Evolutionary conservation across 169 alveolate species (phyloP), one percentile per base, ranked within the genome.

Genomic region (Babesia gibsoni): DNA sequence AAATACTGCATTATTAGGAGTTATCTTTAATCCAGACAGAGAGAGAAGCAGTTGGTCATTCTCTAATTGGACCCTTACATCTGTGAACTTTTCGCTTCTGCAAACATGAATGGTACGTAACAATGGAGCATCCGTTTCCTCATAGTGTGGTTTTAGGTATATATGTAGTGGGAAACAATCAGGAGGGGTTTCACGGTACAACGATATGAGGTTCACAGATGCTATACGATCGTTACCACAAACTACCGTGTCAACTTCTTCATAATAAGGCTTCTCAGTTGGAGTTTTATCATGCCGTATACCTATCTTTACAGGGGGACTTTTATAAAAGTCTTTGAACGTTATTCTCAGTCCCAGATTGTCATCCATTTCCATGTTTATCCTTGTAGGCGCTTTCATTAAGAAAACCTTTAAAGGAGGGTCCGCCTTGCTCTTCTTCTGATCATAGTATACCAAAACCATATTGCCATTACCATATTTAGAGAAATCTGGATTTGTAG

Each of bases 141-240:
- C 0, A 41, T 8, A 10, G 5, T 3, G 23, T 9, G 68, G 68
- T 23, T 1, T 58, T 35, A 58, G 20, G 30, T 36, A 58, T 7
- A 58, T 4, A 27, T 35, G 42, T 8, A 61, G 27, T 23, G 27
- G 1, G 30, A 43, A 42, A 0, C 22, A 16, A 9, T 33, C 72
- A 0, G 6, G 54, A 2, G 8, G 0, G 32, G 8, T 36, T 6
- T 12, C 1, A 18, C 32, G 46, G 18, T 9, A 8, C 36, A 14
- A 6, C 20, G 32, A 46, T 9, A 10, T 61, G 46, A 10, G 20
- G 20, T 6, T 45, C 56, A n/a, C n/a, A n/a, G n/a, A n/a, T 5
- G 58, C 72, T 5, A 61, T 27, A 9, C 72, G 39, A 23, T 61
- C 45, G 12, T 4, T 4, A 25, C 59, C 72, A 32, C 50, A 61